Evolutionary conservation across 805 yeast genomes (phyloP).

Genomic region (Hanseniaspora clermontiae): DNA sequence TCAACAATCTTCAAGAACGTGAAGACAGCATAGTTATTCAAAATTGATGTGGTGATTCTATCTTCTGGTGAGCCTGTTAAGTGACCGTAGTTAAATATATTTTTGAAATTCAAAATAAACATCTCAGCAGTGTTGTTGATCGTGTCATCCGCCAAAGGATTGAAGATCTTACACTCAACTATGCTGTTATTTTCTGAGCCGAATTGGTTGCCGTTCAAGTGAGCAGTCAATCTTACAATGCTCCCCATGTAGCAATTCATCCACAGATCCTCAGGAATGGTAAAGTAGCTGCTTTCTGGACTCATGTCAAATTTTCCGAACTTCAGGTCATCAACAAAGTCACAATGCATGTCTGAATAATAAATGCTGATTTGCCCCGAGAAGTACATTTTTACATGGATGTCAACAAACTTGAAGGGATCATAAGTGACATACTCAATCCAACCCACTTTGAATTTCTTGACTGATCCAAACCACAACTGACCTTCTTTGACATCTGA

Average conservation of each 20-base stretch:
- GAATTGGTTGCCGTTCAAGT: slow-evolving; percentile 32
- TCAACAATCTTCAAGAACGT: slow-evolving; percentile 25
- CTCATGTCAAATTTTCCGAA: slow-evolving; percentile 24
- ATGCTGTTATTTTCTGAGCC: slow-evolving; percentile 63
- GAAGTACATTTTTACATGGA: slow-evolving; percentile 57
- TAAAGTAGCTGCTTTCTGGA: slow-evolving; percentile 13
- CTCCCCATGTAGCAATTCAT: slow-evolving; percentile 45
- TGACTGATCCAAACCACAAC: slow-evolving; percentile 68
- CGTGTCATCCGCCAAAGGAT: slow-evolving; percentile 46
- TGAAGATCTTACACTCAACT: slow-evolving; percentile 72
- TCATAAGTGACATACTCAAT: slow-evolving; percentile 59
- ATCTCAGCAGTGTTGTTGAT: slow-evolving; percentile 24
- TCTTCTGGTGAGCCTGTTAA: slow-evolving; percentile 26
- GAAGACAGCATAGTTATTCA: slow-evolving; percentile 27
- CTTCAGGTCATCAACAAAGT: slow-evolving; percentile 8
- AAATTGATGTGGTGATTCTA: slow-evolving; percentile 23
- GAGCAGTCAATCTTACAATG: slow-evolving; percentile 52
- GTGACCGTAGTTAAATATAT: slow-evolving; percentile 25
- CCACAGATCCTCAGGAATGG: slow-evolving; percentile 47
- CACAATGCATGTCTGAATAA: slow-evolving; percentile 26
- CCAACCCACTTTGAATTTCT: slow-evolving; percentile 56
- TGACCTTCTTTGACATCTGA: slow-evolving; percentile 33
- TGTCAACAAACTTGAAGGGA: slow-evolving; percentile 48
- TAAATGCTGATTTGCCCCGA: slow-evolving; percentile 60
- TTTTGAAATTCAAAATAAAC: slow-evolving; percentile 24